Evolutionary conservation across 768 basidiomycete genomes (phyloP).

Genomic region (Lactifluus volemus): DNA sequence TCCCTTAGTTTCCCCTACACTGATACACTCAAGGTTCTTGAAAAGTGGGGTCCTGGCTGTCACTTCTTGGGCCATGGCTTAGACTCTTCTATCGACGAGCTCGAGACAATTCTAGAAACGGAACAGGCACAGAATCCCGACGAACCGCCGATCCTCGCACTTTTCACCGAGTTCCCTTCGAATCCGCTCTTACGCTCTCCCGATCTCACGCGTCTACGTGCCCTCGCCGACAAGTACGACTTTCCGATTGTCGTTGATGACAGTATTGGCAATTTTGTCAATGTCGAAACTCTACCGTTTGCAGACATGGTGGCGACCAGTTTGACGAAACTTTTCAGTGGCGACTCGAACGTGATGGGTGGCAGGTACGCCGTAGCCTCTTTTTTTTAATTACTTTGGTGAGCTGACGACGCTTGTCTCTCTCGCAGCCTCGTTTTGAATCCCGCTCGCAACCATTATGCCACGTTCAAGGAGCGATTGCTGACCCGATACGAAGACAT

Average conservation of each 20-base stretch:
- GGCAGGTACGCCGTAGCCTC: slow-evolving; percentile 57
- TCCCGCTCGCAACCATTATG: slow-evolving; percentile 64
- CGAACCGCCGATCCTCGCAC: slow-evolving; percentile 58
- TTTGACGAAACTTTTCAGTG: slow-evolving; percentile 91
- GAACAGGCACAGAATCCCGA: slow-evolving; percentile 33
- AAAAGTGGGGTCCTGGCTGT: slow-evolving; percentile 95
- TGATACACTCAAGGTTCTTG: slow-evolving; percentile 86
- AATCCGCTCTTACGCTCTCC: slow-evolving; percentile 89
- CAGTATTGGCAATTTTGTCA: slow-evolving; percentile 90
- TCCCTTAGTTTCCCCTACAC: slow-evolving; percentile 79
- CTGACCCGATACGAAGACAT: slow-evolving; percentile 63
- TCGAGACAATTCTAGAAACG: slow-evolving; percentile 53
- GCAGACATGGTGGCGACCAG: slow-evolving; percentile 90
- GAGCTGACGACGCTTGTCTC: no score
- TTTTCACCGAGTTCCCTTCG: slow-evolving; percentile 93
- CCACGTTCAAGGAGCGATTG: slow-evolving; percentile 52
- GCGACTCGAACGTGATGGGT: slow-evolving; percentile 94
- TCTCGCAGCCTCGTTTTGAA: slow-evolving; percentile 73
- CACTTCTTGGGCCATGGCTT: slow-evolving; percentile 80
- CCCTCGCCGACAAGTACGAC: slow-evolving; percentile 78
- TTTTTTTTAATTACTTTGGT: not conserved
- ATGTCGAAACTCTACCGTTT: slow-evolving; percentile 80
- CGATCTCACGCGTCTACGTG: slow-evolving; percentile 62
- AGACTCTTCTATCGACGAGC: slow-evolving; percentile 62
- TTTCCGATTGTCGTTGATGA: slow-evolving; percentile 91